A percentile compares a stretch with the other conserved stretches of the same genome.
These are phyloP conservation scores for Rubia yunnanensis DNA, from an alignment of 257 asterid genomes.

Conservation along the genomic window DNA sequence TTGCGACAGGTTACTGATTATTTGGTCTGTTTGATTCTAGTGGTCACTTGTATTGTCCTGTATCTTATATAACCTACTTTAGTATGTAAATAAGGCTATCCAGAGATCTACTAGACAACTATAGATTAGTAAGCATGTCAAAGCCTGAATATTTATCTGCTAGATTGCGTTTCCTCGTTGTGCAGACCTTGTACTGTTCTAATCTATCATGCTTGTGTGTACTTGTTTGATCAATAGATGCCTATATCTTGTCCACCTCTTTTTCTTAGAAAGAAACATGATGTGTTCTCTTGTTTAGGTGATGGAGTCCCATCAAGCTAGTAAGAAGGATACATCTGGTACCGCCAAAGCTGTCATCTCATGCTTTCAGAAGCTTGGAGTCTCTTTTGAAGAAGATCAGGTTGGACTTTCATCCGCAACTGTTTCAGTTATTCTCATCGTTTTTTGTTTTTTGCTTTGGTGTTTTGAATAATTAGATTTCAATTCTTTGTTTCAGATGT, in stretches of 20 bases:
- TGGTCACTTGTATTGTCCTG: background rate
- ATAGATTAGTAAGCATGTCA: no score
- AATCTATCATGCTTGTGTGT: background rate
- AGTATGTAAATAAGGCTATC: background rate
- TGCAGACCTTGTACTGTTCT: background rate
- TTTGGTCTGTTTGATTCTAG: background rate
- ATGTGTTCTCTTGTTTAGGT: constrained; percentile 32
- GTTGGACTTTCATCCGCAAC: constrained; percentile 15
- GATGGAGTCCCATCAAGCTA: constrained; percentile 94
- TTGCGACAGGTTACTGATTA: background rate
- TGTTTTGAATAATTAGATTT: background rate
- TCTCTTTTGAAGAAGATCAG: constrained; percentile 61
- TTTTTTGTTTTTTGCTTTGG: background rate
- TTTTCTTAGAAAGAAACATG: background rate
- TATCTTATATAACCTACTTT: background rate
- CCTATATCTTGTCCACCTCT: background rate
- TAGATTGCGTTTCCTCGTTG: background rate
- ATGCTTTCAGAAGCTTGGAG: constrained; percentile 86
- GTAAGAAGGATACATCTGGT: constrained; percentile 87
- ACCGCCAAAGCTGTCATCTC: constrained; percentile 94
- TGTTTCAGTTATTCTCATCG: background rate
- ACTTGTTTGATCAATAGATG: background rate
- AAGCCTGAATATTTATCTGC: no score
- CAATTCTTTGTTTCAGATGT: background rate
- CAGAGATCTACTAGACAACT: background rate